These are phyloP conservation scores for Desmodesmus armatus DNA, from an alignment of 139 green algal species.

Conservation along the genomic window DNA sequence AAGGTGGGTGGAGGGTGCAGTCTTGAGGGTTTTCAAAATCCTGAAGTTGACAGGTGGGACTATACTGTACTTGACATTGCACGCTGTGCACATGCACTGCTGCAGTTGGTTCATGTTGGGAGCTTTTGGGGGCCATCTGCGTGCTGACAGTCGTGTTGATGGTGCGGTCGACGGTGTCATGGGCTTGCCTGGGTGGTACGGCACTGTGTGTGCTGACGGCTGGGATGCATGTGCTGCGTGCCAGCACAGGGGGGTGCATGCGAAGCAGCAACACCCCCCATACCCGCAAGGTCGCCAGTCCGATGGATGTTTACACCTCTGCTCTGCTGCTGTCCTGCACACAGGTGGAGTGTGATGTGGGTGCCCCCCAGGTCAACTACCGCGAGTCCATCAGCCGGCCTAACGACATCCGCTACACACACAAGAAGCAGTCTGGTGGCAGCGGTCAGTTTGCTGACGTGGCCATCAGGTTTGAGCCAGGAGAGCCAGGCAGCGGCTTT, in stretches of 20 bases:
- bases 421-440: conserved; percentile 99
- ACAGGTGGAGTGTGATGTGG: conserved; percentile 92
- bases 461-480: conserved; percentile 95
- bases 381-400: conserved; percentile 91
- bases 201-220: too few species aligned
- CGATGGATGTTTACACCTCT: too few species aligned
- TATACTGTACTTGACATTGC: neutral
- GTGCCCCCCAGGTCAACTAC: conserved; percentile 98
- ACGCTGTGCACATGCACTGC: neutral
- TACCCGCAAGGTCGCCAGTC: too few species aligned
- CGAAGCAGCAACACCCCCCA: too few species aligned
- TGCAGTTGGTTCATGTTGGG: too few species aligned
- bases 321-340: neutral
- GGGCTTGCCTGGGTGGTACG: too few species aligned
- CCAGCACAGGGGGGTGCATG: too few species aligned
- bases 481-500: conserved; percentile 95
- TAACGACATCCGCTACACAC: conserved; percentile 89
- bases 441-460: conserved; percentile 98
- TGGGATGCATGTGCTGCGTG: too few species aligned
- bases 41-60: conserved; percentile 60
- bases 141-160: too few species aligned
- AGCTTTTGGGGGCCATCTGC: too few species aligned
- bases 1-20: conserved; percentile 78
- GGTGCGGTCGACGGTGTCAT: too few species aligned
- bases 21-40: too few species aligned